Percentiles rank a stretch among this genome's conserved stretches.
phyloP scores from a whole-genome alignment of 495 filamentous ascomycete genomes.

The Xylaria flabelliformis region DNA sequence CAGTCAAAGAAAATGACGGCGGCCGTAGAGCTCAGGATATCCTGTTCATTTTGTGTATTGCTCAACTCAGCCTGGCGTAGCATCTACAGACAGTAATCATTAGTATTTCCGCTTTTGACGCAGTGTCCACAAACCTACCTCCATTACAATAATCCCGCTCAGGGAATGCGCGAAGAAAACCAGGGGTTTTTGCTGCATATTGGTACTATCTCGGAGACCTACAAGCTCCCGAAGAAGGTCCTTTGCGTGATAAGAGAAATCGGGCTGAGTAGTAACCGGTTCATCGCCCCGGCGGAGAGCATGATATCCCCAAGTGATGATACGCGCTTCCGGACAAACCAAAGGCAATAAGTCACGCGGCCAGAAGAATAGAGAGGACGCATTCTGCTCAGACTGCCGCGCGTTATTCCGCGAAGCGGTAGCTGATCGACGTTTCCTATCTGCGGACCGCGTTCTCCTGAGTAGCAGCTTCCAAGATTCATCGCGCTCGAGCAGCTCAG shows the following conservation, averaged over 20 bases:
- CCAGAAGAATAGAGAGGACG: conserved; percentile 36
- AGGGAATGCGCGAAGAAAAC: conserved; percentile 47
- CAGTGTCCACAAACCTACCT: conserved; percentile 32
- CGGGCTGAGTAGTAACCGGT: conserved; percentile 38
- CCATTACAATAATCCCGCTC: conserved; percentile 48
- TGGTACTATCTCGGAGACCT: conserved; percentile 26
- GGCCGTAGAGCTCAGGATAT: conserved; percentile 40
- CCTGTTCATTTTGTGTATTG: conserved; percentile 27
- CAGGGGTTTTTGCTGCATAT: conserved; percentile 32
- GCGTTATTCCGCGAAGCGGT: not conserved
- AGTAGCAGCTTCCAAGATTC: conserved; percentile 31
- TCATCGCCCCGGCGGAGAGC: conserved; percentile 37
- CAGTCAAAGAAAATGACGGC: conserved; percentile 44
- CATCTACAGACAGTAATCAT: conserved; percentile 29
- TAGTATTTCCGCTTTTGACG: not conserved
- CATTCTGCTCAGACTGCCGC: not conserved
- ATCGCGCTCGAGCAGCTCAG: conserved; percentile 12
- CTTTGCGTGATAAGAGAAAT: conserved; percentile 43
- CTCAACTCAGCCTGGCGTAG: conserved; percentile 42
- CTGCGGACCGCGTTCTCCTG: conserved; percentile 18
- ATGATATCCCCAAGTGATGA: conserved; percentile 49
- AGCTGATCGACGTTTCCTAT: conserved; percentile 22
- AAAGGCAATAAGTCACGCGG: conserved; percentile 44
- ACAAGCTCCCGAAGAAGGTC: conserved; percentile 43
- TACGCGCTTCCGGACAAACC: conserved; percentile 42